Conservation (phyloP, 257 asterid genomes). For the Primulina tabacum region DNA sequence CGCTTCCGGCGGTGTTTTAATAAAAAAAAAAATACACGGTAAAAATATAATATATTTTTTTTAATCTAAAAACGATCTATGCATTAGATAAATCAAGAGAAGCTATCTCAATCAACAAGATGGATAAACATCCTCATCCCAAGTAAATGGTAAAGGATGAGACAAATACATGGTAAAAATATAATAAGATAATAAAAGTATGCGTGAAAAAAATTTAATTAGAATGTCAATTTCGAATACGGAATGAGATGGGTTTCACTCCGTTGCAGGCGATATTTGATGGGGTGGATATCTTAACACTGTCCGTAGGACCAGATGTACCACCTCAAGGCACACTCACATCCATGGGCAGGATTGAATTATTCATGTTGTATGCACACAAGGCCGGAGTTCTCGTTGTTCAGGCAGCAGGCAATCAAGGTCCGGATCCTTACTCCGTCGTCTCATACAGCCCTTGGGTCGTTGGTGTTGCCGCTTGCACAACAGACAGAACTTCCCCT, state of each 20-base stretch:
- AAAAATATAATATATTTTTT: too few relatives aligned
- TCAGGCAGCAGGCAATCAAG: conserved; percentile 84
- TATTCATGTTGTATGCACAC: conserved; percentile 77
- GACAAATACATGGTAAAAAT: not conserved
- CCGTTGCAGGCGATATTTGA: conserved; percentile 74
- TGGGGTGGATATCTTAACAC: conserved; percentile 78
- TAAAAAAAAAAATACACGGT: too few relatives aligned
- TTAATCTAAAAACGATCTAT: too few relatives aligned
- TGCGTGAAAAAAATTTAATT: not conserved
- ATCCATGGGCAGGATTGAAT: conserved; percentile 66
- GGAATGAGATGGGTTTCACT: not conserved
- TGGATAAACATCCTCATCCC: too few relatives aligned
- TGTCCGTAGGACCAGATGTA: conserved; percentile 76
- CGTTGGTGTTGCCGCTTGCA: conserved; percentile 67
- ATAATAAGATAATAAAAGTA: too few relatives aligned
- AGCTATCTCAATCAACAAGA: too few relatives aligned
- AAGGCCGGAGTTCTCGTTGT: conserved; percentile 74
- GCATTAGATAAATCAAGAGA: too few relatives aligned
- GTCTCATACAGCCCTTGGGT: conserved; percentile 90
- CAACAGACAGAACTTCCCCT: conserved; percentile 76
- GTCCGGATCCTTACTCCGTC: conserved; percentile 76
- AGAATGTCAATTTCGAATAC: not conserved
- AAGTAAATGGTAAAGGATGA: too few relatives aligned
- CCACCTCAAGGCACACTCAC: conserved; percentile 36
- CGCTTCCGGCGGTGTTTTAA: too few relatives aligned